Evolutionary conservation across 225 moss, liverwort and hornwort species (phyloP).

Genomic region (Pleurozium schreberi): DNA sequence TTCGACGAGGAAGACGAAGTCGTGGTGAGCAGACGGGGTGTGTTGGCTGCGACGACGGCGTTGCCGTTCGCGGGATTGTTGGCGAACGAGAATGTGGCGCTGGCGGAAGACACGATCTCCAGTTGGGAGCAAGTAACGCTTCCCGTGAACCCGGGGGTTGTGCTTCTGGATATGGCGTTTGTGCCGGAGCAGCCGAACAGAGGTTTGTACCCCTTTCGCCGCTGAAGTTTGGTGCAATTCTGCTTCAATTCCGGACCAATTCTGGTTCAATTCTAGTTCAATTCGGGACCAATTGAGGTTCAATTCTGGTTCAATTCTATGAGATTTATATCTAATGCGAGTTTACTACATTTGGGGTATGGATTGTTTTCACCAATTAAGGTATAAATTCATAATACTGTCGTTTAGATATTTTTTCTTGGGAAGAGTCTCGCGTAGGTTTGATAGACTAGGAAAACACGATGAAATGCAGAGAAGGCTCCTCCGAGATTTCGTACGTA

Average conservation of each 20-base stretch:
- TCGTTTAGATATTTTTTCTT: not conserved
- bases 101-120: conserved; percentile 50
- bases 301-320: not conserved
- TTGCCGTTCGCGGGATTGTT: conserved; percentile 17
- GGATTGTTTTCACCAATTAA: not conserved
- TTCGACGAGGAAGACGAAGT: not conserved
- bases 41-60: conserved; percentile 12
- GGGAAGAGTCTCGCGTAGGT: not conserved
- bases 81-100: conserved; percentile 4
- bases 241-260: not conserved
- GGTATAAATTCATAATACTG: not conserved
- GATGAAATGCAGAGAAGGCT: not conserved
- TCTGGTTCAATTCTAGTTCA: not conserved
- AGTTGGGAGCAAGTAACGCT: conserved; percentile 71
- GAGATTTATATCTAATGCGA: not conserved
- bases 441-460: not conserved
- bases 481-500: not conserved
- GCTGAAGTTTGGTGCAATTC: not conserved
- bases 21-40: conserved; percentile 17
- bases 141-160: conserved; percentile 64
- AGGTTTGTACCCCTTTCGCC: not conserved
- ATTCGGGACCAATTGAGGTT: not conserved
- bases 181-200: conserved; percentile 84
- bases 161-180: conserved; percentile 84
- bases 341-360: not conserved